Percentiles rank a stretch among this genome's conserved stretches.
These are phyloP conservation scores for Ganoderma sinense DNA, from an alignment of 1,284 basidiomycete species.

Conservation along the genomic window DNA sequence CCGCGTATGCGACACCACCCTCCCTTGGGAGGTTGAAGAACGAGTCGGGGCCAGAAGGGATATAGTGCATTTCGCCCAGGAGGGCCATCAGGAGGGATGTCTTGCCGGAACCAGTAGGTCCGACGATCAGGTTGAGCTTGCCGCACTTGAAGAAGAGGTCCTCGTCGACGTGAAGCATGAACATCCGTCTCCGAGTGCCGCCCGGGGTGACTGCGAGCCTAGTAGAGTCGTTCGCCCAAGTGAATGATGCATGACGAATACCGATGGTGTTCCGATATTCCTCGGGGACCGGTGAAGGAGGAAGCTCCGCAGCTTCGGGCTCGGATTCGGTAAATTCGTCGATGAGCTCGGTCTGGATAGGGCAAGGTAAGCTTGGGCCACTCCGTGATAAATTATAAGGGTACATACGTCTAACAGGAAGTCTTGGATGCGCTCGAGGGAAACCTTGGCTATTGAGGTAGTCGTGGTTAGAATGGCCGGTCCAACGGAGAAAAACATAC, in stretches of 20 bases:
- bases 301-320: conserved; percentile 3
- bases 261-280: conserved; percentile 42
- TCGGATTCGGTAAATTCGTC: conserved; percentile 49
- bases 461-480: neutral
- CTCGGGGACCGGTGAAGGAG: conserved; percentile 14
- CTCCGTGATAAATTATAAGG: conserved; percentile 11
- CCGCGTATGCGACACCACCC: conserved; percentile 75
- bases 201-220: conserved; percentile 38
- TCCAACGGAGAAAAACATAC: no score
- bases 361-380: neutral
- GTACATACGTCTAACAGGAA: conserved; percentile 50
- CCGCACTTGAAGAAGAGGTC: conserved; percentile 66
- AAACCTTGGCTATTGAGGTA: conserved; percentile 46
- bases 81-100: conserved; percentile 63
- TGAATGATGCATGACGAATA: conserved; percentile 51
- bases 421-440: conserved; percentile 53
- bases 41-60: conserved; percentile 57
- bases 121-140: conserved; percentile 69
- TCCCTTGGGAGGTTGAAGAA: conserved; percentile 72
- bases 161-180: conserved; percentile 56
- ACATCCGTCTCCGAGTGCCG: conserved; percentile 43
- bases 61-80: conserved; percentile 71
- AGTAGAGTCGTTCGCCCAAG: conserved; percentile 44
- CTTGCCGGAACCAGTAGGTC: conserved; percentile 65
- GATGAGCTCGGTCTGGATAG: conserved; percentile 54